Evolutionary conservation across 257 asterid genomes (phyloP).

Genomic region (Lantana camara): DNA sequence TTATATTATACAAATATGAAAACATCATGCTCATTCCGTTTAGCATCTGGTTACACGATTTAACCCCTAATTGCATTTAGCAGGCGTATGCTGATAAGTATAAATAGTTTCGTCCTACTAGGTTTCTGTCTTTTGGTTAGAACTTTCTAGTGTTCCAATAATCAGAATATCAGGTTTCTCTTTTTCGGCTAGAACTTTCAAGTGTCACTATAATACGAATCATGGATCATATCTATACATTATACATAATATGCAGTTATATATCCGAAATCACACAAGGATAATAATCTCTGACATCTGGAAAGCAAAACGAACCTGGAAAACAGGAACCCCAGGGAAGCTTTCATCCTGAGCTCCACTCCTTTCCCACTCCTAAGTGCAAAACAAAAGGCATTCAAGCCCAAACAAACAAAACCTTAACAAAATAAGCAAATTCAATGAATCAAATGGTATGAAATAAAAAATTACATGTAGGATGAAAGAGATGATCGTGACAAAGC

Average conservation of each 20-base stretch:
- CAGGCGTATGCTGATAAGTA: not conserved
- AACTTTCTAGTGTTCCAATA: too few relatives aligned
- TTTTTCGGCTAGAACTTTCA: too few relatives aligned
- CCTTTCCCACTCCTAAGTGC: slow-evolving; percentile 57
- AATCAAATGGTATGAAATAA: not conserved
- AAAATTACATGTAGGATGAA: not conserved
- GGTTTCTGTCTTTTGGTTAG: too few relatives aligned
- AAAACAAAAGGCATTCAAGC: slow-evolving; percentile 17
- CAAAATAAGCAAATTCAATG: slow-evolving; percentile 4
- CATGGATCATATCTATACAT: slow-evolving; percentile 9
- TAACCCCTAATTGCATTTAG: too few relatives aligned
- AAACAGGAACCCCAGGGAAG: slow-evolving; percentile 90
- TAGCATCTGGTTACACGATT: too few relatives aligned
- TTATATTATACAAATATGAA: too few relatives aligned
- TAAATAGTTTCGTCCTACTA: not conserved
- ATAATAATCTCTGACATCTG: too few relatives aligned
- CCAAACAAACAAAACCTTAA: not conserved
- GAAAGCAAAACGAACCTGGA: slow-evolving; percentile 58
- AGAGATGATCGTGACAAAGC: not conserved
- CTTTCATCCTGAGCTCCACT: slow-evolving; percentile 57
- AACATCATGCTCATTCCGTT: too few relatives aligned
- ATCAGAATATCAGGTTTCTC: too few relatives aligned
- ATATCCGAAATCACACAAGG: too few relatives aligned
- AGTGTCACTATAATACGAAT: too few relatives aligned
- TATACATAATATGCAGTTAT: too few relatives aligned